phyloP scores from a whole-genome alignment of 2,329 filamentous ascomycete genomes.

The Diplodia corticola region DNA sequence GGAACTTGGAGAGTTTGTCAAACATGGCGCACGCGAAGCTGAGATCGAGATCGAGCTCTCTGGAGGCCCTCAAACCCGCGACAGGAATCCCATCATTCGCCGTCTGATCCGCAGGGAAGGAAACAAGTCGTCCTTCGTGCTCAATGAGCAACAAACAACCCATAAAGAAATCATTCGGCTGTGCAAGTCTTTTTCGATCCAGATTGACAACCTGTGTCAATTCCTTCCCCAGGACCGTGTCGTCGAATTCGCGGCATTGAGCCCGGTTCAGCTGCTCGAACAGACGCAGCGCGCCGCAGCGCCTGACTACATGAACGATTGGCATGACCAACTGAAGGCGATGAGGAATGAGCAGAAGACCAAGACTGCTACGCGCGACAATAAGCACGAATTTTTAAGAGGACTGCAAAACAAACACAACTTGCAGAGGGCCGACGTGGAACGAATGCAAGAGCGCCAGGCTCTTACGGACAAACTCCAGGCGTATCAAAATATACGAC shows the following conservation, averaged over 20 bases:
- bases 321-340: conserved; percentile 73
- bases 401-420: conserved; percentile 72
- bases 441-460: conserved; percentile 75
- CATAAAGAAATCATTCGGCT: conserved; percentile 68
- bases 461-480: conserved; percentile 64
- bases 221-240: conserved; percentile 96
- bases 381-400: conserved; percentile 62
- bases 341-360: conserved; percentile 70
- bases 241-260: conserved; percentile 85
- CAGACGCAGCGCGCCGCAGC: conserved; percentile 90
- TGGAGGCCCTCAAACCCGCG: conserved; percentile 55
- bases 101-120: conserved; percentile 79
- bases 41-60: conserved; percentile 89
- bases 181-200: conserved; percentile 75
- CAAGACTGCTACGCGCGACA: conserved; percentile 58
- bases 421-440: conserved; percentile 76
- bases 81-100: conserved; percentile 69
- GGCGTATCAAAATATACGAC: conserved; percentile 64
- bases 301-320: conserved; percentile 73
- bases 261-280: conserved; percentile 75
- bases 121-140: conserved; percentile 74
- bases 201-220: conserved; percentile 97
- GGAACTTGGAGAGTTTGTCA: conserved; percentile 85
- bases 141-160: conserved; percentile 65
- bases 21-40: conserved; percentile 77